Conservation (phyloP, 1,284 basidiomycete genomes). For the Afroboletus lepidellus region DNA sequence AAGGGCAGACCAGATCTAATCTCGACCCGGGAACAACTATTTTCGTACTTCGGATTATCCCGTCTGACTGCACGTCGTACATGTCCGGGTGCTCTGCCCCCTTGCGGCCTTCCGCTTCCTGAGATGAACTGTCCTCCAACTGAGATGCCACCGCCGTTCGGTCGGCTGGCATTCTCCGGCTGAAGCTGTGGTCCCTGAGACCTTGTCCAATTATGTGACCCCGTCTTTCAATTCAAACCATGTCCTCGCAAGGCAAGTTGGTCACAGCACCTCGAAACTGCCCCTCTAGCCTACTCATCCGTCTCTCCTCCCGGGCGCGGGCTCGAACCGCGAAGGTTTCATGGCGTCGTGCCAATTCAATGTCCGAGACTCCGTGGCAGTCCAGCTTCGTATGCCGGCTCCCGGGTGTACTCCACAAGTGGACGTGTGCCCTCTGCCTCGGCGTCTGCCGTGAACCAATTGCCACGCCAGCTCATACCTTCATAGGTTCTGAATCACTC, state of each 20-base stretch:
- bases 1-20: constrained; percentile 23
- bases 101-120: constrained; percentile 32
- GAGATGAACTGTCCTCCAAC: constrained; percentile 16
- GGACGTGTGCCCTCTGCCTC: constrained; percentile 3
- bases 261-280: constrained; percentile 14
- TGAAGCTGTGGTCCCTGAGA: constrained; percentile 15
- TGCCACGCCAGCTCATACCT: constrained; percentile 18
- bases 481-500: constrained; percentile 5
- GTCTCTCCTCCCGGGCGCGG: not conserved
- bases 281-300: not conserved
- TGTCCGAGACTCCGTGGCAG: constrained; percentile 33
- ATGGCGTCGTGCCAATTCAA: constrained; percentile 19
- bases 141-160: constrained; percentile 22
- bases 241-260: constrained; percentile 2
- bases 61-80: constrained; percentile 10
- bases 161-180: constrained; percentile 5
- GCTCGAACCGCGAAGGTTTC: constrained; percentile 31
- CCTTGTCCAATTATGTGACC: constrained; percentile 4
- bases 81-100: constrained; percentile 7
- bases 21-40: constrained; percentile 28
- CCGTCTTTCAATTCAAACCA: constrained; percentile 7
- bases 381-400: constrained; percentile 1
- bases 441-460: constrained; percentile 6
- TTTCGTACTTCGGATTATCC: constrained; percentile 25
- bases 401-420: not conserved